Base-by-base conservation (phyloP, 2,329 filamentous ascomycete species). In the Colletotrichum lindemuthianum region DNA sequence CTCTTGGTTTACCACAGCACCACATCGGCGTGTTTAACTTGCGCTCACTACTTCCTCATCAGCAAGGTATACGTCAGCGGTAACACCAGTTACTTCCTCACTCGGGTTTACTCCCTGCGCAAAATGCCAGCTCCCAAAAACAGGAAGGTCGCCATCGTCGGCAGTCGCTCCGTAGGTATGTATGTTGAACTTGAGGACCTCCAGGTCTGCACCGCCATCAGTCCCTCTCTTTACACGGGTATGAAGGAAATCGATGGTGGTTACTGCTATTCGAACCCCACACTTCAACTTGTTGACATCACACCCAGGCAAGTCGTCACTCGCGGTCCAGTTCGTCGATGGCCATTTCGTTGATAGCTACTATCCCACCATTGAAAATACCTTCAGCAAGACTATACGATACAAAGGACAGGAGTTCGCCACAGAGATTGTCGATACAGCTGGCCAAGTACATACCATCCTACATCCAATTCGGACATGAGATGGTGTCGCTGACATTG, bases 291-390 rank as follows among this genome's bases (percentile, higher is more conserved):
- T 45, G 41, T 43, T 57, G 52, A 61, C 32, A 3, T 5, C 2
- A 40, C 7, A 40, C 13, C 4, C 72, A 98, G 96, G 96, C 79
- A 99, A 99, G 85, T 97, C 93, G 24, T 98, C 95, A 59, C 88
- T 99, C 69, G 97, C 96, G 11, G 96, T 98, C 51, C 95, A 95
- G 76, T 98, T 96, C 75, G 95, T 97, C 75, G 96, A 99, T 77
- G 93, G 93, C 68, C 94, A 97, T 81, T 99, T 99, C 76, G 95
- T 99, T 74, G 96, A 99, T 79, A 96, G 92, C 78, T 99, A 99
- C 81, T 99, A 99, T 78, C 96, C 96, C 40, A 99, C 96, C 44
- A 98, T 99, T 74, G 96, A 99, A 79, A 99, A 98, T 78, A 98
- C 95, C 2, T 99, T 99, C 77, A 96, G 91, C 83, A 97, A 97